Percentiles rank a stretch among this genome's conserved stretches.
Conservation (phyloP, 768 basidiomycete species). For the Suillus weaverae region DNA sequence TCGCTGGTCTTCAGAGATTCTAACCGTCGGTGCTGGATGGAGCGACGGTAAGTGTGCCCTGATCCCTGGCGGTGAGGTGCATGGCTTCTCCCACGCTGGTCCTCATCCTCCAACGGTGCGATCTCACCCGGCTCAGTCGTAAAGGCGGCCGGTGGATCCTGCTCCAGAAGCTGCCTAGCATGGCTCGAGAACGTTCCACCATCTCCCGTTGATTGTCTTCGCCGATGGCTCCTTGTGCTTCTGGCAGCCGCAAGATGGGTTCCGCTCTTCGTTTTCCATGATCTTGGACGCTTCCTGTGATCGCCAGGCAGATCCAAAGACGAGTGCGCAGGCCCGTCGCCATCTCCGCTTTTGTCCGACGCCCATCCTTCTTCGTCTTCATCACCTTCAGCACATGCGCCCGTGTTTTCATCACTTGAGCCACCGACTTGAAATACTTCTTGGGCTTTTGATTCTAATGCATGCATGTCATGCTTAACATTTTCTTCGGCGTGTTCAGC, state of each 20-base stretch:
- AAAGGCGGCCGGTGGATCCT: neutral
- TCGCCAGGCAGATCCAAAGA: slow-evolving; percentile 11
- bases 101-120: slow-evolving; percentile 7
- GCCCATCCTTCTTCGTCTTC: slow-evolving; percentile 65
- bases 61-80: slow-evolving; percentile 15
- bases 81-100: slow-evolving; percentile 26
- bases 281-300: slow-evolving; percentile 27
- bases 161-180: slow-evolving; percentile 7
- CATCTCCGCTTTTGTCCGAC: slow-evolving; percentile 50
- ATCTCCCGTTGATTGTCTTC: slow-evolving; percentile 18
- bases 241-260: slow-evolving; percentile 7
- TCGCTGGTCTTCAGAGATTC: slow-evolving; percentile 25
- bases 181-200: slow-evolving; percentile 9
- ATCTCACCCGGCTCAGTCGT: neutral
- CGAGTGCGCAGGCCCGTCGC: slow-evolving; percentile 13
- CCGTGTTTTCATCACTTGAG: slow-evolving; percentile 12
- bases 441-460: slow-evolving; percentile 16
- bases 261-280: slow-evolving; percentile 19
- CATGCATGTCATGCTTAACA: slow-evolving; percentile 19
- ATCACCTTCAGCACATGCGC: slow-evolving; percentile 16
- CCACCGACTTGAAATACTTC: slow-evolving; percentile 8
- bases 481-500: slow-evolving; percentile 23
- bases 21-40: slow-evolving; percentile 30
- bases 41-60: slow-evolving; percentile 17
- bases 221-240: slow-evolving; percentile 13